Percentiles rank a stretch among this genome's conserved stretches.
These are phyloP conservation scores for Exserohilum rostratum DNA, from an alignment of 2,329 filamentous ascomycete genomes.

Conservation along the genomic window DNA sequence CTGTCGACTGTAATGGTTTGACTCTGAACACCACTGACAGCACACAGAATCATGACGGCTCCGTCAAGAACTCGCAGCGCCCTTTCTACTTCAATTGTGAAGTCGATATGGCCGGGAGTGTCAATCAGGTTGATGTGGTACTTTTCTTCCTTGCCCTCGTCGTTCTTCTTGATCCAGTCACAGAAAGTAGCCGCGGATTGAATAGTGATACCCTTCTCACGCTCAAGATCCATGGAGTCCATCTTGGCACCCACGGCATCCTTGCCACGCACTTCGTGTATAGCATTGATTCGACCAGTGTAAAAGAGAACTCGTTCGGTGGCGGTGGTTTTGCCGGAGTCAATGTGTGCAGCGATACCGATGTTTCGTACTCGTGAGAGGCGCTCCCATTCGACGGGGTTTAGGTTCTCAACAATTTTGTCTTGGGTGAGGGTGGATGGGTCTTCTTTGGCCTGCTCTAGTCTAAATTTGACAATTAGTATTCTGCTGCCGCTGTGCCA, in stretches of 20 bases:
- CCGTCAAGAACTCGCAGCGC: slow-evolving; percentile 93
- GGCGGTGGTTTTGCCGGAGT: slow-evolving; percentile 96
- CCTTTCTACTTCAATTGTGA: slow-evolving; percentile 97
- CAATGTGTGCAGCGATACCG: slow-evolving; percentile 98
- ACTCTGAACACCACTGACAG: slow-evolving; percentile 94
- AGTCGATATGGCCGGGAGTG: slow-evolving; percentile 97
- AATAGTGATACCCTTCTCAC: slow-evolving; percentile 98
- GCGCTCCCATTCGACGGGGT: slow-evolving; percentile 76
- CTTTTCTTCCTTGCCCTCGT: slow-evolving; percentile 78
- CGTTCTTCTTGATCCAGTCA: slow-evolving; percentile 84
- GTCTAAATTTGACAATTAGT: slow-evolving; percentile 34
- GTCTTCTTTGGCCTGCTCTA: slow-evolving; percentile 63
- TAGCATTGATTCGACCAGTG: slow-evolving; percentile 93
- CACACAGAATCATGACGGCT: slow-evolving; percentile 97
- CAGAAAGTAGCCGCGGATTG: slow-evolving; percentile 98
- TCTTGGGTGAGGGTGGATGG: slow-evolving; percentile 65
- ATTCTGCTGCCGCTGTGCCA: slow-evolving; percentile 15
- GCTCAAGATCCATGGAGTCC: slow-evolving; percentile 99
- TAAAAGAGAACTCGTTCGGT: slow-evolving; percentile 98
- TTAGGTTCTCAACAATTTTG: slow-evolving; percentile 78
- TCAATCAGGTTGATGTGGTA: slow-evolving; percentile 99
- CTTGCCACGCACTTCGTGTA: slow-evolving; percentile 95
- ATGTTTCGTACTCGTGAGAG: slow-evolving; percentile 90
- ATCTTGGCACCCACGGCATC: slow-evolving; percentile 98
- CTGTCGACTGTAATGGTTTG: slow-evolving; percentile 98